Conservation (phyloP, 805 yeast genomes). For the Brettanomyces nanus region DNA sequence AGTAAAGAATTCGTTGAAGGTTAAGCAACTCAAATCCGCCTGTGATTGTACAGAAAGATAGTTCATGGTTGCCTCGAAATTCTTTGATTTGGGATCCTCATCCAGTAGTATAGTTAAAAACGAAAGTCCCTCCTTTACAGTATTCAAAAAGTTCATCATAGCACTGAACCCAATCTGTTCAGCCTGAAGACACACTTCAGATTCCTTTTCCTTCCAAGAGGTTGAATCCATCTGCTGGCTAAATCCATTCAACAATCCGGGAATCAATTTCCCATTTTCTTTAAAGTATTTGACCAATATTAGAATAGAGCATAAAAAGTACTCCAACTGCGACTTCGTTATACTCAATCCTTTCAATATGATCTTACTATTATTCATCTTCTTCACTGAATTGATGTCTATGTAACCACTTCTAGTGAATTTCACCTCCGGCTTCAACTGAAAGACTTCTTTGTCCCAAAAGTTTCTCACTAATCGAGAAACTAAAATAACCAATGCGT, state of each 20-base stretch:
- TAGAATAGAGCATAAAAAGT: constrained; percentile 60
- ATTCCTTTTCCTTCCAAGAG: constrained; percentile 31
- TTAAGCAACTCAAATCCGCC: constrained; percentile 53
- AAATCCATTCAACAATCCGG: constrained; percentile 49
- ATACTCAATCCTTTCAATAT: constrained; percentile 39
- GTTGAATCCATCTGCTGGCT: constrained; percentile 41
- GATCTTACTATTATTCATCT: constrained; percentile 28
- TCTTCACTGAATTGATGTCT: constrained; percentile 32
- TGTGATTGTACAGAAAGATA: constrained; percentile 65
- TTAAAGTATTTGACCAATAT: constrained; percentile 64
- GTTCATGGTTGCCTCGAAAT: constrained; percentile 59
- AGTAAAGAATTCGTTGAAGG: constrained; percentile 71
- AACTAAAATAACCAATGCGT: constrained; percentile 73
- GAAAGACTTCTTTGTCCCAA: constrained; percentile 72
- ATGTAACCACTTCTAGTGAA: constrained; percentile 29
- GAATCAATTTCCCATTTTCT: constrained; percentile 53
- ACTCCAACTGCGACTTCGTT: constrained; percentile 49
- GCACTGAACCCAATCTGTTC: constrained; percentile 86
- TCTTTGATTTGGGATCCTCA: constrained; percentile 28
- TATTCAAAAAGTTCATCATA: constrained; percentile 60
- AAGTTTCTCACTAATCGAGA: constrained; percentile 70
- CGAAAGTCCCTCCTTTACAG: constrained; percentile 84
- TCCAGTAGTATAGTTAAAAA: constrained; percentile 76
- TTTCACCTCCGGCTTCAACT: constrained; percentile 24
- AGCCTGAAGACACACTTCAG: constrained; percentile 72